phyloP scores from a whole-genome alignment of 177 flowering plant species.

The Vitis hybrid region DNA sequence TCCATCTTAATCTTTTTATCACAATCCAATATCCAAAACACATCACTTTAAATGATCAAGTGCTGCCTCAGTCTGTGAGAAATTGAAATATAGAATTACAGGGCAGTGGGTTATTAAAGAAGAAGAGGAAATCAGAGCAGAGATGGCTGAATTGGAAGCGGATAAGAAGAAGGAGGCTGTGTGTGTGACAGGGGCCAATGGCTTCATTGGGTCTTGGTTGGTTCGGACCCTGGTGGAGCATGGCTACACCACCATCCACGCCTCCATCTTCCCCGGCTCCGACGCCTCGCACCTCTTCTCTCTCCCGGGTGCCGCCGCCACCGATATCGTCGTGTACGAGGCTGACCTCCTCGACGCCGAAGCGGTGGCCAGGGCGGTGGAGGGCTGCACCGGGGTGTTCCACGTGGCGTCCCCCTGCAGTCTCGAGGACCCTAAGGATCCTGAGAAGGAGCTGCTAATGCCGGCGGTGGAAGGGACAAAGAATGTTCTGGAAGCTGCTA shows the following conservation, averaged over 20 bases:
- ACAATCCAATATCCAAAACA: too few species aligned
- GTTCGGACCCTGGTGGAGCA: slow-evolving; percentile 47
- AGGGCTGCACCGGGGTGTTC: slow-evolving; percentile 64
- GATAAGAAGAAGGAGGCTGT: slow-evolving; percentile 27
- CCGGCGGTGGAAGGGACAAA: slow-evolving; percentile 80
- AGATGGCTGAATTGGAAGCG: too few species aligned
- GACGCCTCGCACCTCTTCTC: slow-evolving; percentile 53
- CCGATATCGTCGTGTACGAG: slow-evolving; percentile 24
- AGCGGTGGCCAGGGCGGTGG: slow-evolving; percentile 45
- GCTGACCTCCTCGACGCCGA: slow-evolving; percentile 44
- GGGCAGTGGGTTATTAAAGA: too few species aligned
- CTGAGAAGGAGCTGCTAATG: slow-evolving; percentile 51
- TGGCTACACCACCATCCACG: slow-evolving; percentile 66
- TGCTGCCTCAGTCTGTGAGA: too few species aligned
- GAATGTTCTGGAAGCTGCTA: slow-evolving; percentile 66
- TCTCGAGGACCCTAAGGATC: slow-evolving; percentile 61
- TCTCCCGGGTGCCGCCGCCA: slow-evolving; percentile 30
- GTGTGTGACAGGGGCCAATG: slow-evolving; percentile 83
- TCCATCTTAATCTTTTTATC: too few species aligned
- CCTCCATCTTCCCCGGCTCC: slow-evolving; percentile 54
- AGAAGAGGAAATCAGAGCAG: too few species aligned
- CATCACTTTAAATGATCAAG: too few species aligned
- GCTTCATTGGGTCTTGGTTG: slow-evolving; percentile 81
- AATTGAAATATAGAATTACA: too few species aligned
- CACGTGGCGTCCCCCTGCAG: slow-evolving; percentile 89